These are phyloP conservation scores for Ogataea paradorogensis DNA, from an alignment of 805 yeast species.

Conservation along the genomic window DNA sequence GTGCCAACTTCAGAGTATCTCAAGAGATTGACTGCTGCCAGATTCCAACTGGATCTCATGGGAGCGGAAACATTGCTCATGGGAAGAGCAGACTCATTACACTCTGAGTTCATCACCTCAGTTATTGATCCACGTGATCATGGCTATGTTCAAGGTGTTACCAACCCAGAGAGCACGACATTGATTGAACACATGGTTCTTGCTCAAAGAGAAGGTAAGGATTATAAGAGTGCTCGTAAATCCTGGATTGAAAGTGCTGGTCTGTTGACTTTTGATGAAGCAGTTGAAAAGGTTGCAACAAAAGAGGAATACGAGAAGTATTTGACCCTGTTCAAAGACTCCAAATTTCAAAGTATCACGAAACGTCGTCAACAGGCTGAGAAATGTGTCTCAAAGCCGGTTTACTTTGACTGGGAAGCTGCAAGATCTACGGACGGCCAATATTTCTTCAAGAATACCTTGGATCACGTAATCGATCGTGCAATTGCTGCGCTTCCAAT, in stretches of 20 bases:
- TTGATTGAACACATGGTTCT: constrained; percentile 43
- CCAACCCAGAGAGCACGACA: constrained; percentile 36
- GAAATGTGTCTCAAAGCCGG: constrained; percentile 30
- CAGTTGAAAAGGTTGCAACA: constrained; percentile 37
- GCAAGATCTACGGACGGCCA: constrained; percentile 61
- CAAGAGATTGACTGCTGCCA: constrained; percentile 52
- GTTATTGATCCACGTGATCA: constrained; percentile 58
- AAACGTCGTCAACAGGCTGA: constrained; percentile 21
- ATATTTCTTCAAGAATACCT: constrained; percentile 46
- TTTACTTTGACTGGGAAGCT: constrained; percentile 57
- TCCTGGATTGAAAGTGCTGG: constrained; percentile 45
- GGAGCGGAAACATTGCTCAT: constrained; percentile 54
- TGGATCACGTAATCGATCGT: constrained; percentile 55
- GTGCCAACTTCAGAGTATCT: constrained; percentile 60
- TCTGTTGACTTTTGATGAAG: constrained; percentile 51
- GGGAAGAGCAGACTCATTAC: constrained; percentile 61
- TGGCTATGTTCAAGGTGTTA: constrained; percentile 50
- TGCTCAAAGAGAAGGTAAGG: constrained; percentile 39
- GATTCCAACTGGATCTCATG: constrained; percentile 65
- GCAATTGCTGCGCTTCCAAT: constrained; percentile 54
- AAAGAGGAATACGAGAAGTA: constrained; percentile 17
- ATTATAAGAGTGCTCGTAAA: constrained; percentile 37
- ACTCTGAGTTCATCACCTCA: constrained; percentile 49
- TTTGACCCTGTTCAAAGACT: constrained; percentile 10
- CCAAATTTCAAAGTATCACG: constrained; percentile 22